Evolutionary conservation across 2,329 filamentous ascomycete genomes (phyloP).

Genomic region (Orbilia quercus): DNA sequence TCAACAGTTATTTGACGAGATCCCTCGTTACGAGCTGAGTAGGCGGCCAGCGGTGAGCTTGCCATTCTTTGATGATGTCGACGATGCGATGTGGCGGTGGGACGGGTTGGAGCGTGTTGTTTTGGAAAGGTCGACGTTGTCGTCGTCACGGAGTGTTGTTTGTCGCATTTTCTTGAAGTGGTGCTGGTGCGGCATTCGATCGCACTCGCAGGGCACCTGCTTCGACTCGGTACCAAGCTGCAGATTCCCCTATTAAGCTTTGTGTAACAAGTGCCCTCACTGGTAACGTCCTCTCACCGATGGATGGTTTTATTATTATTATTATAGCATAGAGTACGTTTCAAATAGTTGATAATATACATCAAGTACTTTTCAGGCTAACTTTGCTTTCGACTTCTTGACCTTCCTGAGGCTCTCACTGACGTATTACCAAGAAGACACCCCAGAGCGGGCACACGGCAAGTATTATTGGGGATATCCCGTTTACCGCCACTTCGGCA

Average conservation of each 20-base stretch:
- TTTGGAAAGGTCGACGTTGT: not conserved
- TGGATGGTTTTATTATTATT: no score
- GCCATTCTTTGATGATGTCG: conserved; percentile 22
- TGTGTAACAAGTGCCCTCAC: no score
- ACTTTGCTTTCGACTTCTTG: not conserved
- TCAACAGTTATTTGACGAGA: conserved; percentile 39
- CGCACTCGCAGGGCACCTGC: not conserved
- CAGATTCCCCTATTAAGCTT: no score
- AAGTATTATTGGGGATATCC: not conserved
- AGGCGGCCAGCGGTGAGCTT: conserved; percentile 44
- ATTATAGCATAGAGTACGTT: no score
- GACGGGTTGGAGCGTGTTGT: conserved; percentile 5
- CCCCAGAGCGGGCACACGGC: not conserved
- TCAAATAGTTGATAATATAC: no score
- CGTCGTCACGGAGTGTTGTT: conserved; percentile 26
- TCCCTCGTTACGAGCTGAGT: conserved; percentile 19
- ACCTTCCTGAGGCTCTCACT: no score
- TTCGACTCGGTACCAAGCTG: not conserved
- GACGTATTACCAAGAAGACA: not conserved
- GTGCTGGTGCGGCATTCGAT: conserved; percentile 39
- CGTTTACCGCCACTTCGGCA: conserved; percentile 24
- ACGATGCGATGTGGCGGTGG: conserved; percentile 1
- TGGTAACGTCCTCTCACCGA: no score
- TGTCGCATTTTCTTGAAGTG: conserved; percentile 36
- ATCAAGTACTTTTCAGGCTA: not conserved